A percentile compares a stretch with the other conserved stretches of the same genome.
These are phyloP conservation scores for Metarhizium guizhouense DNA, from an alignment of 2,329 filamentous ascomycete species.

Conservation along the genomic window DNA sequence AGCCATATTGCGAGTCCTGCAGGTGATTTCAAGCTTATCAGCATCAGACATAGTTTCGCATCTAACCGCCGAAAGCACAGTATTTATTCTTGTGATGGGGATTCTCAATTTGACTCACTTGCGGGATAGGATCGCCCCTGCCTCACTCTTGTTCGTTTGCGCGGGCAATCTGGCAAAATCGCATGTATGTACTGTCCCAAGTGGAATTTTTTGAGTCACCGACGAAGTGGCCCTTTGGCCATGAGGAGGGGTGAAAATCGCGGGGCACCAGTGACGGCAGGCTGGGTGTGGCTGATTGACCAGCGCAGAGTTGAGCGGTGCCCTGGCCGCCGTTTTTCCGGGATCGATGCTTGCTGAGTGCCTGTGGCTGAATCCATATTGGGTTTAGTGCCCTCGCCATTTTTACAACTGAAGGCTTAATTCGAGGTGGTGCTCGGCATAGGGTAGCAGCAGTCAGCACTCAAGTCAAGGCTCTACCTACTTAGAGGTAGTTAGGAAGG, in stretches of 20 bases:
- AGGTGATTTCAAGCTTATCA: background rate
- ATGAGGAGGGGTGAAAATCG: constrained; percentile 27
- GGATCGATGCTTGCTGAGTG: no score
- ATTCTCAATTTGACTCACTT: constrained; percentile 6
- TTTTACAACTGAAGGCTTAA: no score
- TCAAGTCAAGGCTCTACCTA: no score
- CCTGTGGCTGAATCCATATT: no score
- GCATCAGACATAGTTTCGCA: background rate
- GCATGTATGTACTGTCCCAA: background rate
- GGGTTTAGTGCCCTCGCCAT: no score
- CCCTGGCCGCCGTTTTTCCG: background rate
- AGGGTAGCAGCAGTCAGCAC: no score
- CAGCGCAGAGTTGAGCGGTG: background rate
- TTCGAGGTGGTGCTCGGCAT: no score
- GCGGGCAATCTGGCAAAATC: constrained; percentile 10
- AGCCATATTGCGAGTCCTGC: constrained; percentile 29
- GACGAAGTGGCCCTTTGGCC: constrained; percentile 2
- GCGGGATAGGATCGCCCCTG: constrained; percentile 3
- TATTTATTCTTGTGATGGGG: background rate
- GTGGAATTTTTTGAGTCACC: constrained; percentile 20
- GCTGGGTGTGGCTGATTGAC: constrained; percentile 9
- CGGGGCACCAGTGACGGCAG: constrained; percentile 19
- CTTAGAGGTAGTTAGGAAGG: no score
- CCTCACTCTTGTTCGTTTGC: constrained; percentile 4
- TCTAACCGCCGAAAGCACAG: background rate